Base-by-base conservation (phyloP, 176 grass and related monocot genomes). In the Carex cristatella region DNA sequence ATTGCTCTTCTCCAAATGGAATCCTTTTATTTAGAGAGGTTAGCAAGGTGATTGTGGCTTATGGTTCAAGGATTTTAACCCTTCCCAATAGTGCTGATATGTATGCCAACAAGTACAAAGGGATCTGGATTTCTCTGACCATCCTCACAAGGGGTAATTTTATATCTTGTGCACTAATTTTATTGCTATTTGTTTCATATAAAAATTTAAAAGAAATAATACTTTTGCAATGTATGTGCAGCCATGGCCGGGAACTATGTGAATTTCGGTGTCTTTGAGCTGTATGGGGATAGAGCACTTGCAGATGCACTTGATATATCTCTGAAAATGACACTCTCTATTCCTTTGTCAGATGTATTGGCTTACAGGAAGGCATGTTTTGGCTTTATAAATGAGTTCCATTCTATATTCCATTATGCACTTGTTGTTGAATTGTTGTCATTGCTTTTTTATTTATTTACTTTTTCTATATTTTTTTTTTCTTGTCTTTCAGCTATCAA, bases 261-360 rank as follows among this genome's bases (percentile, higher is more conserved):
- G 78, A 99, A 99, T 78, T 99, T 96, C 69, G 97, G 97, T 69
- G 97, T 99, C 65, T 99, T 99, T 88, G 97, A 99, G 86, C 84
- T 99, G 58, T 99, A 99, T 86, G 93, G 93, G 83, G 97, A 99
- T 60, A 94, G 88, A 82, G 97, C 97, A 75, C 91, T 99, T 81
- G 93, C 91, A 27, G 93, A 99, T 94, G 97, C 84, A 62, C 87
- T 99, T 65, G 93, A 99, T 86, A 83, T 99, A 85, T 99, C 97
- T 84, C 81, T 99, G 83, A 99, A 99, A 89, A 96, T 99, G 91
- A 92, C 89, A 56, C 91, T 99, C 60, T 92, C 97, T 35, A 83
- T 99, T 91, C 91, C 97, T 30, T 80, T 96, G 66, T 86, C 90
- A 81, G 97, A 99, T 88, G 88, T 96, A 82, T 83, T 99, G 91